Evolutionary conservation across 2,329 filamentous ascomycete species (phyloP).

Genomic region (Talaromyces atroroseus): DNA sequence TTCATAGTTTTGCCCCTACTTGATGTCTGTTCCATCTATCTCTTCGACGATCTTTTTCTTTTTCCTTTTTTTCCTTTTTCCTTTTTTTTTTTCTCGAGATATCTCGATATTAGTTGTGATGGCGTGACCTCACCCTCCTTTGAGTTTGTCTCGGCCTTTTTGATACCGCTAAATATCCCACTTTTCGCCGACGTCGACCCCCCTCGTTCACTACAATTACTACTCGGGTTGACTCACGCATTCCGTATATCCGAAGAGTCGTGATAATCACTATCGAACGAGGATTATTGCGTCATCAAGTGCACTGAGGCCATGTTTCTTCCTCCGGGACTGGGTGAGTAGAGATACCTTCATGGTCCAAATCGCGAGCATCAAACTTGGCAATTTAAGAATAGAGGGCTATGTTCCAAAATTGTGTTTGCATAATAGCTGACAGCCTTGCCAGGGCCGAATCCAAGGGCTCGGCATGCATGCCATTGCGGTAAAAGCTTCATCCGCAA

Average conservation of each 20-base stretch:
- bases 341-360: neutral
- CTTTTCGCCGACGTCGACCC: neutral
- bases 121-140: neutral
- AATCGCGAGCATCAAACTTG: neutral
- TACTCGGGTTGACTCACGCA: neutral
- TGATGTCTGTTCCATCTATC: neutral
- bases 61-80: too few relatives aligned
- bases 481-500: slow-evolving; percentile 7
- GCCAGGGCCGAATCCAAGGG: neutral
- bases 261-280: neutral
- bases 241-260: neutral
- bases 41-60: too few relatives aligned
- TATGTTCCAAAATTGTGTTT: neutral
- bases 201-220: neutral
- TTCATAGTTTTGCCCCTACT: too few relatives aligned
- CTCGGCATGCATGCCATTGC: slow-evolving; percentile 6
- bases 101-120: neutral
- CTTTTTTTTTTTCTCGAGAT: too few relatives aligned
- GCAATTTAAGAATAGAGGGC: neutral
- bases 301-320: neutral
- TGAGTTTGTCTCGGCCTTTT: neutral
- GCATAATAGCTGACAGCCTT: neutral
- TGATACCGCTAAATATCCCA: neutral
- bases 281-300: neutral
- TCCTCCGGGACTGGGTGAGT: neutral